Conservation (phyloP, 768 basidiomycete genomes). For the Polyporus arcularius region DNA sequence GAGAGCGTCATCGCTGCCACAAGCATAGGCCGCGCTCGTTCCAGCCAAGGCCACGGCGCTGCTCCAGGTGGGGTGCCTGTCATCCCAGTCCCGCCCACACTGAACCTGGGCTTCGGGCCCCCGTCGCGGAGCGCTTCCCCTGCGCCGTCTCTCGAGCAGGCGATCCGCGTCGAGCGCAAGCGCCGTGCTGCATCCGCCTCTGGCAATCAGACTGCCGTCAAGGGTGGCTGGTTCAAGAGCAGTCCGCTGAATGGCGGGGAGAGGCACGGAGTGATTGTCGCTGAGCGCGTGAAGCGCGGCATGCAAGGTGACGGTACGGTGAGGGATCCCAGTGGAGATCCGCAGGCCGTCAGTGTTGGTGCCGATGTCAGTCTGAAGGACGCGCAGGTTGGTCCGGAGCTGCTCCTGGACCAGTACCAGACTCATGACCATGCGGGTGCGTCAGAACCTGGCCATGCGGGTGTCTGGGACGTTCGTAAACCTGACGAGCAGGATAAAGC, state of each 20-base stretch:
- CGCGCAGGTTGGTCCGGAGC: conserved; percentile 1
- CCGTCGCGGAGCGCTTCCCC: conserved; percentile 45
- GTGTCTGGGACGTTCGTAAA: conserved; percentile 30
- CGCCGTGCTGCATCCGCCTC: conserved; percentile 42
- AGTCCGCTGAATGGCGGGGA: conserved; percentile 57
- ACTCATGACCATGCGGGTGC: neutral
- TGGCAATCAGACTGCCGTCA: conserved; percentile 30
- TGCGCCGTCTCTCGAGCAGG: conserved; percentile 67
- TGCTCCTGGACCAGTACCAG: neutral
- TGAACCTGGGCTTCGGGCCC: conserved; percentile 15
- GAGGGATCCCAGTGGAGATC: neutral
- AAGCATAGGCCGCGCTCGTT: conserved; percentile 5
- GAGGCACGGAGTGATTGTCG: conserved; percentile 45
- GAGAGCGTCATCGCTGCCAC: conserved; percentile 3
- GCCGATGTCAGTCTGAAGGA: neutral
- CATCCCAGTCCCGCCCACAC: conserved; percentile 9
- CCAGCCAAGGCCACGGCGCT: neutral
- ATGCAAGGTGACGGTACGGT: neutral
- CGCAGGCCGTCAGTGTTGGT: too few relatives aligned
- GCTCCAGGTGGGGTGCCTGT: neutral
- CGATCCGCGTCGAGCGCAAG: conserved; percentile 65
- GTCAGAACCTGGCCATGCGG: neutral
- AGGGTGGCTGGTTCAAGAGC: conserved; percentile 72
- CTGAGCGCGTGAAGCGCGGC: conserved; percentile 45
- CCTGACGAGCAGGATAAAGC: conserved; percentile 36